Evolutionary conservation across 306 rosid species (phyloP).

Genomic region (Mucuna pruriens): DNA sequence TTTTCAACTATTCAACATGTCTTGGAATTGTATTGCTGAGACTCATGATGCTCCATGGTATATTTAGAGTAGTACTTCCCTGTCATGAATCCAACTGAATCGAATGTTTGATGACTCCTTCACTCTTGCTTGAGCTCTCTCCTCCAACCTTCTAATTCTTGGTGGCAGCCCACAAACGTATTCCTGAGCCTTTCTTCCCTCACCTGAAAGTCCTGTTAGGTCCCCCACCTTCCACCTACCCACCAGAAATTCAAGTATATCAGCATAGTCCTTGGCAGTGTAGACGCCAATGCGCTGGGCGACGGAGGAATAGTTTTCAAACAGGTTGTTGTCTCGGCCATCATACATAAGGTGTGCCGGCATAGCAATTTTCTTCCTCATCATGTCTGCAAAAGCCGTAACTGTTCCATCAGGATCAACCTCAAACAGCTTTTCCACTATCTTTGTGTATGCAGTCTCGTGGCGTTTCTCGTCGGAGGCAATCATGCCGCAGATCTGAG

Average conservation of each 20-base stretch:
- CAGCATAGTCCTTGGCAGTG: constrained; percentile 93
- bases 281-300: constrained; percentile 90
- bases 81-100: constrained; percentile 84
- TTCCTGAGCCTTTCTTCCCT: constrained; percentile 85
- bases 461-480: constrained; percentile 95
- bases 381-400: constrained; percentile 84
- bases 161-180: constrained; percentile 80
- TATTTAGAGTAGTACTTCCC: constrained; percentile 68
- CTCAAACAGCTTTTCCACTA: constrained; percentile 84
- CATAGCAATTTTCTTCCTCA: constrained; percentile 91
- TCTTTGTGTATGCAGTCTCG: constrained; percentile 92
- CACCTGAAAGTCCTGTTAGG: constrained; percentile 72
- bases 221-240: constrained; percentile 83
- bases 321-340: constrained; percentile 75
- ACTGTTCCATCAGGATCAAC: constrained; percentile 85
- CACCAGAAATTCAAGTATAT: constrained; percentile 84
- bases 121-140: constrained; percentile 74
- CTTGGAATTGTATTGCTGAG: constrained; percentile 23
- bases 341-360: constrained; percentile 95
- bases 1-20: constrained; percentile 34
- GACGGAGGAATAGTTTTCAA: constrained; percentile 74
- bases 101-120: constrained; percentile 52
- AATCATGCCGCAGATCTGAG: constrained; percentile 88
- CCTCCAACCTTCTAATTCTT: constrained; percentile 84
- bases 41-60: constrained; percentile 14